Conservation (phyloP, 768 basidiomycete genomes). For the Xerocomellus chrysenteron region DNA sequence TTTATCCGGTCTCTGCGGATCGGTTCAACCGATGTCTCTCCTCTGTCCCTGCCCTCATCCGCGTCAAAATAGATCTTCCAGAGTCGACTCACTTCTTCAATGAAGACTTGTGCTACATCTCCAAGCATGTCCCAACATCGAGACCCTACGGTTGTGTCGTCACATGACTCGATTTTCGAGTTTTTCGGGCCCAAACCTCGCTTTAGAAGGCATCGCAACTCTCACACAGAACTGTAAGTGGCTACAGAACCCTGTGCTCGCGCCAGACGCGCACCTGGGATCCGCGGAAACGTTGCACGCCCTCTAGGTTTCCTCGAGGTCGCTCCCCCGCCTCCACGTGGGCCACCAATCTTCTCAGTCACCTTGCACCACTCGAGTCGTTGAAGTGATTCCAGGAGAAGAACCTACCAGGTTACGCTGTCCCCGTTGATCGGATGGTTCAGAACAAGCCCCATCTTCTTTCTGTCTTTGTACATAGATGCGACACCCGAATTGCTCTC, state of each 20-base stretch:
- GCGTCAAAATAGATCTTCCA: constrained; percentile 78
- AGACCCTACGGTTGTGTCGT: constrained; percentile 59
- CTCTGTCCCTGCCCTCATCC: constrained; percentile 50
- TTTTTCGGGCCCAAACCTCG: constrained; percentile 48
- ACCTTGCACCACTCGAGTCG: constrained; percentile 65
- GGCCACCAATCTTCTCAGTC: constrained; percentile 78
- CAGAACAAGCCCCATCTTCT: constrained; percentile 38
- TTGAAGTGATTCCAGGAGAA: constrained; percentile 80
- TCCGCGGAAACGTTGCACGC: constrained; percentile 43
- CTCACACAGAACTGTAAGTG: constrained; percentile 53
- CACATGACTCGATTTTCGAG: constrained; percentile 60
- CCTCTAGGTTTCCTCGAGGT: constrained; percentile 42
- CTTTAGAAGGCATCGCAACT: constrained; percentile 64
- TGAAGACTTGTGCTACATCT: too few species aligned
- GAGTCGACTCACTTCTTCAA: constrained; percentile 39
- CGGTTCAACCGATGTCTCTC: constrained; percentile 54
- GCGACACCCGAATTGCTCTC: constrained; percentile 41
- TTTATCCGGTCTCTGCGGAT: constrained; percentile 59
- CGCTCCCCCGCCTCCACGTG: constrained; percentile 68
- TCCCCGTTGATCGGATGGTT: constrained; percentile 36
- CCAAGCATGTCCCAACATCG: constrained; percentile 40
- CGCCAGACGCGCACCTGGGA: constrained; percentile 19
- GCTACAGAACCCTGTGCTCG: constrained; percentile 60
- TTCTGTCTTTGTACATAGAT: constrained; percentile 45
- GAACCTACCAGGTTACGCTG: constrained; percentile 58